Conservation (phyloP, 169 alveolate genomes). For the Eimeria acervulina region DNA sequence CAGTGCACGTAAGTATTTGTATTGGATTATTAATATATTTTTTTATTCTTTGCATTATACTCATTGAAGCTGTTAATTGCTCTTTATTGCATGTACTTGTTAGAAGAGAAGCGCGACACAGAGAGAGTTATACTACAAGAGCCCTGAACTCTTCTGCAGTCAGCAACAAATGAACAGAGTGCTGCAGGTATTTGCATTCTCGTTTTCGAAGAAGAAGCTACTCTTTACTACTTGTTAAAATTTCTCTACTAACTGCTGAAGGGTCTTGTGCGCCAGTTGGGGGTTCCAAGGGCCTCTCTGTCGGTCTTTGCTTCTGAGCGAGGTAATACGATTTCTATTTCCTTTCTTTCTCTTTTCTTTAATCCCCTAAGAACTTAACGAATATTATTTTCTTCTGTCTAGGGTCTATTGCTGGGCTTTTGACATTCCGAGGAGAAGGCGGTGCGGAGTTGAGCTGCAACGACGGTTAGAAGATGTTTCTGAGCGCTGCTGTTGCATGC, state of each 20-base stretch:
- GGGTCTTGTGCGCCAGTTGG: constrained; percentile 34
- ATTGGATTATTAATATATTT: too few species aligned
- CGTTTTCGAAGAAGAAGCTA: too few species aligned
- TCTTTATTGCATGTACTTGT: too few species aligned
- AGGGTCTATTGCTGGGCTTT: constrained; percentile 80
- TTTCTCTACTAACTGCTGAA: background rate
- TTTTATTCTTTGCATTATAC: background rate
- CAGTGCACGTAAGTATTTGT: too few species aligned
- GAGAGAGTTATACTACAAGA: constrained; percentile 75
- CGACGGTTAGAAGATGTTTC: too few species aligned
- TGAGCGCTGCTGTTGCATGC: too few species aligned
- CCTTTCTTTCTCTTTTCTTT: background rate
- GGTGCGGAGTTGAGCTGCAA: background rate
- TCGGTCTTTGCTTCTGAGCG: constrained; percentile 75
- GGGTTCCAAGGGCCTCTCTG: constrained; percentile 63
- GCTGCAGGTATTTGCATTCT: too few species aligned
- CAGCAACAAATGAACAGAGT: constrained; percentile 72
- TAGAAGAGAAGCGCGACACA: too few species aligned
- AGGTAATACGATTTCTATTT: constrained; percentile 7
- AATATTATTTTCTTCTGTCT: background rate
- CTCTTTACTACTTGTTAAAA: background rate
- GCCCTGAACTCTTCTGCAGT: constrained; percentile 32
- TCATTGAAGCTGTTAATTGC: too few species aligned
- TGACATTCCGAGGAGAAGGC: constrained; percentile 8
- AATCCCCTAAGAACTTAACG: background rate